phyloP scores from a whole-genome alignment of 2,329 filamentous ascomycete genomes.

The Hymenoscyphus infarciens region DNA sequence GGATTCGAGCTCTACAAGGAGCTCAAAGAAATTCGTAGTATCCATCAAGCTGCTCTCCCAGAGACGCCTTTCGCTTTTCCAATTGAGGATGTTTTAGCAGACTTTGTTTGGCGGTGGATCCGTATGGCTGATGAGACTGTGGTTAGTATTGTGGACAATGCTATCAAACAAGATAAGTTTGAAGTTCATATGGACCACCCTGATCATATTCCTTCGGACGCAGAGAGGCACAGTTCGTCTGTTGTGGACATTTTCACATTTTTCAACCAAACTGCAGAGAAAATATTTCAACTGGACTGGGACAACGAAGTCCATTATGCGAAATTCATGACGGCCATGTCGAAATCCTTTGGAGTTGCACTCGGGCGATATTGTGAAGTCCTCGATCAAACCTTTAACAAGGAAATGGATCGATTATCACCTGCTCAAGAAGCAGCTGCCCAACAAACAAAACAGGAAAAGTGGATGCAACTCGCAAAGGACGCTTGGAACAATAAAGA shows the following conservation, averaged over 20 bases:
- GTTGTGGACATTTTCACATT: slow-evolving; percentile 90
- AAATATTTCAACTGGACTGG: slow-evolving; percentile 84
- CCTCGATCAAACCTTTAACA: slow-evolving; percentile 77
- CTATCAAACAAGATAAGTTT: slow-evolving; percentile 87
- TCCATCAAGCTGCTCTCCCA: slow-evolving; percentile 74
- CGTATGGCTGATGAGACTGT: slow-evolving; percentile 74
- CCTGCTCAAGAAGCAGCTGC: slow-evolving; percentile 80
- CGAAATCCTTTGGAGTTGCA: slow-evolving; percentile 78
- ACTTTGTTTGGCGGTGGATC: slow-evolving; percentile 97
- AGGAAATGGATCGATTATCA: slow-evolving; percentile 89
- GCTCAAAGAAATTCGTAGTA: slow-evolving; percentile 76
- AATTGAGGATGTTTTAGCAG: slow-evolving; percentile 78
- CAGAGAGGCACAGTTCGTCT: slow-evolving; percentile 87
- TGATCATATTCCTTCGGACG: slow-evolving; percentile 64
- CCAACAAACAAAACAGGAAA: slow-evolving; percentile 81
- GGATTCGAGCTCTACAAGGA: slow-evolving; percentile 93
- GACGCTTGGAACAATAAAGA: slow-evolving; percentile 91
- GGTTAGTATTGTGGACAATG: slow-evolving; percentile 79
- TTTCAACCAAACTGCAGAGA: slow-evolving; percentile 88
- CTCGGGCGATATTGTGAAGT: slow-evolving; percentile 89
- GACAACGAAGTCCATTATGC: slow-evolving; percentile 90
- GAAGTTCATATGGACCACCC: slow-evolving; percentile 64
- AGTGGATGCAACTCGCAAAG: slow-evolving; percentile 88
- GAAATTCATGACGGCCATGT: slow-evolving; percentile 92
- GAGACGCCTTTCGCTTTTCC: slow-evolving; percentile 77